Evolutionary conservation across 73 alveolate genomes (phyloP), one percentile per base, ranked within the genome.

Genomic region (Diophrys appendiculata): DNA sequence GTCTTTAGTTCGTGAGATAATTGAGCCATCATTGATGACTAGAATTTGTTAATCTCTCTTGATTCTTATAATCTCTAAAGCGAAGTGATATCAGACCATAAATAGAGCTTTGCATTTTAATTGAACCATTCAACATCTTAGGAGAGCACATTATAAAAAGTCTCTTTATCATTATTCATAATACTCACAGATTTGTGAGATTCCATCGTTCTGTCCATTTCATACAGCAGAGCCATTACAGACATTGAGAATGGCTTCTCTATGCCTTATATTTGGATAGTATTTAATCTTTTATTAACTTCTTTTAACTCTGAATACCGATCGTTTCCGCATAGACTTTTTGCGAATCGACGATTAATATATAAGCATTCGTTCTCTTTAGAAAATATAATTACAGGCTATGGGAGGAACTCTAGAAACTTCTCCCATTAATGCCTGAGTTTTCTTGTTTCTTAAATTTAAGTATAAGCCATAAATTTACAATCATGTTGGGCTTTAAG

Each of bases 21-120:
- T 18, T 43, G 60, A 11, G 60, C 60, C 60, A 43, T 43, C 60
- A 43, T 43, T 43, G 60, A 43, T 5, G 60, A 43, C 60, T 43
- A 18, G 60, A 43, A 43, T 18, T 43, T 43, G 18, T 43, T 43
- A 18, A 43, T 5, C 60, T 43, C 60, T 11, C 60, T 5, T 11
- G 60, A 43, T 43, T 43, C 60, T 43, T 43, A 43, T 5, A 43
- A 18, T 43, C 18, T 43, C 60, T 43, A 43, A 43, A 43, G 60
- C 60, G 60, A 43, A 43, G 60, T 43, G 60, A 43, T 18, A 43
- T 43, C 60, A 43, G 60, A 43, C 60, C 60, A 43, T 43, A 43
- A 18, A 18, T 11, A 43, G 5, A 43, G 60, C 60, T 43, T 43
- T 11, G 5, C 5, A 18, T 18, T 43, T 11, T 5, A 43, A 43